A percentile compares a stretch with the other conserved stretches of the same genome.
Evolutionary conservation across 768 basidiomycete genomes (phyloP).

Genomic region (Dacryopinax spathularia): DNA sequence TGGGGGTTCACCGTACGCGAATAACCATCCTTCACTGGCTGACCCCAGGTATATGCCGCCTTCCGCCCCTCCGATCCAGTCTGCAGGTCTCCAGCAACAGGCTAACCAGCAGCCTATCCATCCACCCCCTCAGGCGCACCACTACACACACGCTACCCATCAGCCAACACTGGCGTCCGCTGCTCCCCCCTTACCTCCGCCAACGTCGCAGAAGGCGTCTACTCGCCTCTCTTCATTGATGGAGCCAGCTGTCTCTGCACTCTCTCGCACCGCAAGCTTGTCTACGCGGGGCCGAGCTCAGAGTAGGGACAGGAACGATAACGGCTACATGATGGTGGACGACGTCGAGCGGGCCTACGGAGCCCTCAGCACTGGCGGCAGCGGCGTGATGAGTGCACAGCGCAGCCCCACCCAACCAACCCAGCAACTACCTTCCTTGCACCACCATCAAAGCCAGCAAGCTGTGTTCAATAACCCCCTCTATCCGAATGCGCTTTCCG

Average conservation of each 20-base stretch:
- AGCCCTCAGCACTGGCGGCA: background rate
- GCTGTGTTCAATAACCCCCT: background rate
- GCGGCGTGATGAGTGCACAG: background rate
- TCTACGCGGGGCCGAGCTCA: background rate
- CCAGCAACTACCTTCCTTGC: background rate
- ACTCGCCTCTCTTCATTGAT: background rate
- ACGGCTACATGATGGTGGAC: background rate
- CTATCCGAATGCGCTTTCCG: background rate
- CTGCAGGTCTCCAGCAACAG: no score
- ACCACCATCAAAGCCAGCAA: background rate
- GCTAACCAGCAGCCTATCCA: background rate
- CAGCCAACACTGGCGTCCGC: background rate
- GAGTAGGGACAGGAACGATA: background rate
- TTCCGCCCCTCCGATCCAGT: background rate
- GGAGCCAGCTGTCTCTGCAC: background rate
- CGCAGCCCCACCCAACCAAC: background rate
- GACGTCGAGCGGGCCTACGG: background rate
- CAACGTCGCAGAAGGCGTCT: background rate
- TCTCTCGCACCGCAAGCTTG: background rate
- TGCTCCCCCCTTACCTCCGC: background rate
- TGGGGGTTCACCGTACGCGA: slow-evolving; percentile 1
- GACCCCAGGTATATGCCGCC: slow-evolving; percentile 2
- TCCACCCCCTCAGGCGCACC: background rate
- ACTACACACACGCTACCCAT: background rate
- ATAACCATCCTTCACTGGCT: background rate